Evolutionary conservation across 2,329 filamentous ascomycete species (phyloP).

Genomic region (Orbilia brochopaga): DNA sequence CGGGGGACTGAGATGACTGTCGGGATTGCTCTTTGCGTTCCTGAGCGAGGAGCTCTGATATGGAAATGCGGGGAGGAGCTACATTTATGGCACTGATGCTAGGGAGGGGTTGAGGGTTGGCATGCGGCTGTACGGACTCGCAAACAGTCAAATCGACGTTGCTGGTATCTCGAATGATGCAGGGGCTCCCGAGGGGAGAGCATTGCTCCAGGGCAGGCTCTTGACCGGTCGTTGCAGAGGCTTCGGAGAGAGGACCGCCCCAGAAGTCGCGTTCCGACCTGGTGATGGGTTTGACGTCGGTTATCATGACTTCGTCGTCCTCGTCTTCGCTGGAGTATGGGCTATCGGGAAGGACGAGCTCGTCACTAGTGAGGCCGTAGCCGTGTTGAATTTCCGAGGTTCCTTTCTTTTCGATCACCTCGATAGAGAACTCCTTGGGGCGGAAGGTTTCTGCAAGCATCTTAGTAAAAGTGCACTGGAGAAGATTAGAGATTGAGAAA

Average conservation of each 20-base stretch:
- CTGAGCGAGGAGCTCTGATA: conserved; percentile 36
- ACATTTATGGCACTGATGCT: too few relatives aligned
- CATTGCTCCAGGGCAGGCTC: conserved; percentile 11
- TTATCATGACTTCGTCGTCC: conserved; percentile 51
- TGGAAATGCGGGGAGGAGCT: conserved; percentile 30
- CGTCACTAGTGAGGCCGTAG: conserved; percentile 53
- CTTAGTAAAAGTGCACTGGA: conserved; percentile 43
- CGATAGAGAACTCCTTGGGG: conserved; percentile 54
- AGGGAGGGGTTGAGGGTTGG: too few relatives aligned
- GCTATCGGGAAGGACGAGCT: conserved; percentile 51
- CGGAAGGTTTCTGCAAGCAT: conserved; percentile 52
- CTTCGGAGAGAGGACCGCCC: conserved; percentile 17
- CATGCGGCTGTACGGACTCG: conserved; percentile 6
- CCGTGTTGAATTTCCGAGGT: conserved; percentile 52
- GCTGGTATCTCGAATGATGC: conserved; percentile 14
- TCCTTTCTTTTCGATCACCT: conserved; percentile 52
- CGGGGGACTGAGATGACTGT: conserved; percentile 24
- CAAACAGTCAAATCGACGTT: conserved; percentile 37
- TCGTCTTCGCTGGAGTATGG: conserved; percentile 49
- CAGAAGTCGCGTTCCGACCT: not conserved
- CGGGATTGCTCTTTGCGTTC: conserved; percentile 31
- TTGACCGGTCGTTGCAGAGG: conserved; percentile 8
- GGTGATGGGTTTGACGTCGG: conserved; percentile 27
- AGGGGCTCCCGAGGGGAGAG: not conserved
- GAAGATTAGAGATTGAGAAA: not conserved